These are phyloP conservation scores for Aspergillus sp. DNA, from an alignment of 2,329 filamentous ascomycete species.

Conservation along the genomic window DNA sequence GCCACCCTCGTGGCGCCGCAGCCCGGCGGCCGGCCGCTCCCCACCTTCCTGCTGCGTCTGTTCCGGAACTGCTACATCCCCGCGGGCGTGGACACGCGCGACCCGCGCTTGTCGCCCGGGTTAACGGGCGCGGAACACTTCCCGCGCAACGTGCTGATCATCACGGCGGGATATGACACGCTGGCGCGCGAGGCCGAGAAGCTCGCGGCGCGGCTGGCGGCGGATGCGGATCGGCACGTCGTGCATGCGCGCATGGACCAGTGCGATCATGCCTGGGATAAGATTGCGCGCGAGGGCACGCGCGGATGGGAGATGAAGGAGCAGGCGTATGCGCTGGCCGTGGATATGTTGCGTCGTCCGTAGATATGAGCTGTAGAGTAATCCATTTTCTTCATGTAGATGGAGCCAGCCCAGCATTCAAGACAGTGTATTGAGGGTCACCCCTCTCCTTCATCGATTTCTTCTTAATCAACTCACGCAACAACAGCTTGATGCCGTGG, in stretches of 20 bases:
- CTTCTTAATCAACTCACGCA: no score
- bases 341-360: slow-evolving; percentile 17
- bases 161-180: slow-evolving; percentile 25
- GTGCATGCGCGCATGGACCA: slow-evolving; percentile 27
- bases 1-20: neutral
- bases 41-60: slow-evolving; percentile 17
- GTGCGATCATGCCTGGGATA: slow-evolving; percentile 39
- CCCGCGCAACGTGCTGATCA: slow-evolving; percentile 21
- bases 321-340: slow-evolving; percentile 30
- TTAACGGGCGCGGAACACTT: slow-evolving; percentile 20
- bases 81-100: slow-evolving; percentile 7
- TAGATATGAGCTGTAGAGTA: no score
- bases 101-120: slow-evolving; percentile 26
- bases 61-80: slow-evolving; percentile 27
- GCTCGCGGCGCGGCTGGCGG: slow-evolving; percentile 20
- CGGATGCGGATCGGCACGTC: slow-evolving; percentile 7
- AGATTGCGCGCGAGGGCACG: slow-evolving; percentile 26
- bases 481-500: no score
- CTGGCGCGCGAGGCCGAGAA: slow-evolving; percentile 25
- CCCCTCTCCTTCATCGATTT: no score
- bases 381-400: no score
- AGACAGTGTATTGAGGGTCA: no score
- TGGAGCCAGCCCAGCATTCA: no score
- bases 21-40: slow-evolving; percentile 1
- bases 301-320: slow-evolving; percentile 24